Conservation (phyloP, 2,329 filamentous ascomycete species). For the Phoma herbarum region DNA sequence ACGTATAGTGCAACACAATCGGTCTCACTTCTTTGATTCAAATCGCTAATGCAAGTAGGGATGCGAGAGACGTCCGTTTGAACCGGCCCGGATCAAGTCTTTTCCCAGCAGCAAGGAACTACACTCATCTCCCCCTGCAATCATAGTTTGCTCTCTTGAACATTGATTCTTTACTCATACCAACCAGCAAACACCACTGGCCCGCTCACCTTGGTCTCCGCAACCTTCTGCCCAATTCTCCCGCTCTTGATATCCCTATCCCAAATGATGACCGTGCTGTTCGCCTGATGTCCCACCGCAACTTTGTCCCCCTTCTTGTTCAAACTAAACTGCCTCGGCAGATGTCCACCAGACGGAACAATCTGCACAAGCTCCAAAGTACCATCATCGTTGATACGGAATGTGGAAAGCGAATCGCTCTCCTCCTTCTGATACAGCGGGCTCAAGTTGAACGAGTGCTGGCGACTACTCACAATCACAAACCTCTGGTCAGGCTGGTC, state of each 20-base stretch:
- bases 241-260: slow-evolving; percentile 67
- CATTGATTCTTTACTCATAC: slow-evolving; percentile 24
- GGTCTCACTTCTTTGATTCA: too few species aligned
- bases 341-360: slow-evolving; percentile 67
- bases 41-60: too few species aligned
- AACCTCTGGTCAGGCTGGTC: slow-evolving; percentile 58
- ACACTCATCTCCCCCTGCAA: too few species aligned
- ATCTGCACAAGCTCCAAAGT: slow-evolving; percentile 64
- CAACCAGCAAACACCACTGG: slow-evolving; percentile 26
- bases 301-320: slow-evolving; percentile 70
- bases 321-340: slow-evolving; percentile 72
- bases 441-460: slow-evolving; percentile 62
- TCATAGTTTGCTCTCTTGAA: too few species aligned
- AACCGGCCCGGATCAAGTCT: not conserved
- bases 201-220: slow-evolving; percentile 8
- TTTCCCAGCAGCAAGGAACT: not conserved
- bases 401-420: slow-evolving; percentile 68
- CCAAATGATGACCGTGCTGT: slow-evolving; percentile 68
- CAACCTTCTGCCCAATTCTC: slow-evolving; percentile 51
- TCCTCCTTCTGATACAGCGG: slow-evolving; percentile 32
- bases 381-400: slow-evolving; percentile 54
- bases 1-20: too few species aligned
- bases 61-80: not conserved
- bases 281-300: slow-evolving; percentile 70
- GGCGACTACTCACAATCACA: slow-evolving; percentile 72